These are phyloP conservation scores for Chenopodium formosanum DNA, from an alignment of 148 eudicot species.

Conservation along the genomic window DNA sequence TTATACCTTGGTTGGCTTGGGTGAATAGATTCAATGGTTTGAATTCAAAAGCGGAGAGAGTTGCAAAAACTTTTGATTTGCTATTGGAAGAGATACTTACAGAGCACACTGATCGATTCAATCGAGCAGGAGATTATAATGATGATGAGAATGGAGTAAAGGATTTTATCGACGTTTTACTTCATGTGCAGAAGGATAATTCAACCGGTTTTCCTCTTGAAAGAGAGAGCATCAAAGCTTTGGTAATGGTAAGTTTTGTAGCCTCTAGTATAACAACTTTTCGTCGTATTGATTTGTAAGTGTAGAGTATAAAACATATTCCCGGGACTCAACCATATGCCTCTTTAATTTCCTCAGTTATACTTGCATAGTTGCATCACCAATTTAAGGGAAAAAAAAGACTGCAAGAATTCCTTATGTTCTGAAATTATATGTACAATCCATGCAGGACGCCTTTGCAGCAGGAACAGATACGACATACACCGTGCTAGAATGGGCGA, in stretches of 20 bases:
- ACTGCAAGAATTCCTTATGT: background rate
- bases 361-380: no score
- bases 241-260: slow-evolving; percentile 22
- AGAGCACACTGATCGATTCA: slow-evolving; percentile 20
- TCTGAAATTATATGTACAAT: background rate
- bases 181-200: slow-evolving; percentile 28
- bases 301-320: no score
- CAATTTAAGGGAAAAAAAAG: background rate
- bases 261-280: background rate
- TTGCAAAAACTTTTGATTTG: slow-evolving; percentile 34
- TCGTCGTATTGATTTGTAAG: background rate
- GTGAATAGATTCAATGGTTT: slow-evolving; percentile 33
- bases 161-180: slow-evolving; percentile 39
- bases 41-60: slow-evolving; percentile 18
- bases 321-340: background rate
- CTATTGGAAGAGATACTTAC: slow-evolving; percentile 28
- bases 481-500: slow-evolving; percentile 31
- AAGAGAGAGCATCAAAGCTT: slow-evolving; percentile 30
- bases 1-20: slow-evolving; percentile 38
- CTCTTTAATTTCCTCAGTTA: background rate
- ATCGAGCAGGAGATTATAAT: background rate
- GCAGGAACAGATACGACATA: slow-evolving; percentile 28
- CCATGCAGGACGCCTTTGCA: slow-evolving; percentile 25
- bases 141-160: slow-evolving; percentile 4
- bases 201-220: slow-evolving; percentile 21